Evolutionary conservation across 495 filamentous ascomycete genomes (phyloP).

Genomic region (Bacidia rubella): DNA sequence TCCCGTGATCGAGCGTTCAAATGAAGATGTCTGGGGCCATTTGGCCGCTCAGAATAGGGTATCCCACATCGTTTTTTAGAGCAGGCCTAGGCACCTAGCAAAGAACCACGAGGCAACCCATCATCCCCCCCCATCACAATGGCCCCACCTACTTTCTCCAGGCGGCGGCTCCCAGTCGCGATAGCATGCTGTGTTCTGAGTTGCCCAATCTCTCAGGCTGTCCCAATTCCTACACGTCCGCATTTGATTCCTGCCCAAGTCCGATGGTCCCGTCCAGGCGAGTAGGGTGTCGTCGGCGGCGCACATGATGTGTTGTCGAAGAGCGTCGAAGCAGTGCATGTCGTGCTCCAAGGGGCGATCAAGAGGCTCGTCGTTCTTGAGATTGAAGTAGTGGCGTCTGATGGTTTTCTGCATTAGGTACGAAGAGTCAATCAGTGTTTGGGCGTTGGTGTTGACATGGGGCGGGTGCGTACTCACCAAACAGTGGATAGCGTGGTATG

Average conservation of each 20-base stretch:
- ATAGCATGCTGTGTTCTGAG: neutral
- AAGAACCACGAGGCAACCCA: too few species aligned
- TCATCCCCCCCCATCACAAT: too few species aligned
- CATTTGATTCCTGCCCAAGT: neutral
- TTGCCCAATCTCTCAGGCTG: neutral
- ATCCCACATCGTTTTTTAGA: too few species aligned
- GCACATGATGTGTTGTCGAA: slow-evolving; percentile 22
- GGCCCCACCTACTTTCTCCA: neutral
- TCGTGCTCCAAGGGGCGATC: slow-evolving; percentile 11
- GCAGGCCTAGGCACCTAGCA: too few species aligned
- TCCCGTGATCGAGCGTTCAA: too few species aligned
- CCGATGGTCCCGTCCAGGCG: neutral
- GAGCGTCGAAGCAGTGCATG: slow-evolving; percentile 23
- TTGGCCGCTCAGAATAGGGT: too few species aligned
- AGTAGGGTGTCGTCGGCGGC: slow-evolving; percentile 25
- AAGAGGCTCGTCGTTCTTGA: neutral
- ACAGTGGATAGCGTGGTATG: slow-evolving; percentile 20
- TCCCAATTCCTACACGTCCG: neutral
- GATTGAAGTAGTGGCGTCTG: neutral
- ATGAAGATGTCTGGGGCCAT: too few species aligned
- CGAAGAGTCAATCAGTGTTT: too few species aligned
- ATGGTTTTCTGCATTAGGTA: too few species aligned
- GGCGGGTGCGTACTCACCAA: slow-evolving; percentile 2
- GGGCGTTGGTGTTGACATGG: too few species aligned
- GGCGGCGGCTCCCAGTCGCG: neutral